A percentile compares a stretch with the other conserved stretches of the same genome.
phyloP scores from a whole-genome alignment of 2,329 filamentous ascomycete species.

The Stemphylium vesicarium region DNA sequence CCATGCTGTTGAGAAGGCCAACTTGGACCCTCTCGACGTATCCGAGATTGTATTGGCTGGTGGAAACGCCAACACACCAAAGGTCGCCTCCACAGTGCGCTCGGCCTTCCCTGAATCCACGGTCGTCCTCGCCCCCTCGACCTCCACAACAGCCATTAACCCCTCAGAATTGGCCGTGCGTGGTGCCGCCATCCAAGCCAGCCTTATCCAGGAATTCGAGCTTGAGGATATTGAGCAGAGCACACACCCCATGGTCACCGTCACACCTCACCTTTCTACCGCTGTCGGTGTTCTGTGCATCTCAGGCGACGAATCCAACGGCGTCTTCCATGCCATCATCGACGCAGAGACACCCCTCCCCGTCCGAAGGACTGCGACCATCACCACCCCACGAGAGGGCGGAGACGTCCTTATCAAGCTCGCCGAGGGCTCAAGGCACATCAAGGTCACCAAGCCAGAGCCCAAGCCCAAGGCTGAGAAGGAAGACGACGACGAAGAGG shows the following conservation, averaged over 20 bases:
- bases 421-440: constrained; percentile 85
- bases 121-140: constrained; percentile 81
- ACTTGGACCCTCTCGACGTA: constrained; percentile 88
- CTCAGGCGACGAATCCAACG: constrained; percentile 63
- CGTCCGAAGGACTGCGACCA: constrained; percentile 81
- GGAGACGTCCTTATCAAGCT: constrained; percentile 89
- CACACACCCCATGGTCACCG: constrained; percentile 92
- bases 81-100: constrained; percentile 82
- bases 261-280: constrained; percentile 86
- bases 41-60: constrained; percentile 94
- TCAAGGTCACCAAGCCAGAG: constrained; percentile 90
- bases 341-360: constrained; percentile 87
- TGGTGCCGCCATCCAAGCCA: constrained; percentile 94
- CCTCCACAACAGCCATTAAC: constrained; percentile 79
- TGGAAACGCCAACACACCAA: constrained; percentile 90
- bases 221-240: constrained; percentile 92
- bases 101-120: constrained; percentile 83
- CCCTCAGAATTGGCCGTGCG: constrained; percentile 88
- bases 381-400: constrained; percentile 76
- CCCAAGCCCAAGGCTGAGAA: constrained; percentile 73
- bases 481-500: constrained; percentile 66
- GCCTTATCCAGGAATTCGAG: constrained; percentile 93
- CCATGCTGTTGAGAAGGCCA: constrained; percentile 87
- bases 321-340: constrained; percentile 81
- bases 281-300: constrained; percentile 84